phyloP scores from a whole-genome alignment of 306 rosid genomes.

The Lagenaria siceraria region DNA sequence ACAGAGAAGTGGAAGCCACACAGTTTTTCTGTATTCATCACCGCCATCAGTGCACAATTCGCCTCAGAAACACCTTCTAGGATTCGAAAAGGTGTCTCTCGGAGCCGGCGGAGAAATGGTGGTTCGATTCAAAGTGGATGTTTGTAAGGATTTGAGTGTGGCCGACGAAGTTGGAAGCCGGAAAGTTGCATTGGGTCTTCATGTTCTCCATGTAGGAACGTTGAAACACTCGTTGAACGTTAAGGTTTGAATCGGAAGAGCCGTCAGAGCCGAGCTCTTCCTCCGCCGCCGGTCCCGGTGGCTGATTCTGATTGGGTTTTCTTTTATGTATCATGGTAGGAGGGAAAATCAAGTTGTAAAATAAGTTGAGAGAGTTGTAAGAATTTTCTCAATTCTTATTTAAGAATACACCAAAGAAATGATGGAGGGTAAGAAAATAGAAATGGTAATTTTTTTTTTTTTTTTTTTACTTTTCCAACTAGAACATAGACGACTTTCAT shows the following conservation, averaged over 20 bases:
- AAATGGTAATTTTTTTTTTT: too few species aligned
- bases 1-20: conserved; percentile 44
- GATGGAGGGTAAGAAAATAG: background rate
- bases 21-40: conserved; percentile 49
- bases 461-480: too few species aligned
- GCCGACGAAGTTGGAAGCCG: conserved; percentile 74
- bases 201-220: conserved; percentile 73
- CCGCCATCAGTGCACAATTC: conserved; percentile 71
- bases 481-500: too few species aligned
- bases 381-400: conserved; percentile 9
- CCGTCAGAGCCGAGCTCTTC: background rate
- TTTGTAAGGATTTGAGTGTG: conserved; percentile 80
- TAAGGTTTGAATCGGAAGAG: conserved; percentile 43
- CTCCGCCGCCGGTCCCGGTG: background rate
- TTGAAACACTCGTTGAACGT: conserved; percentile 54
- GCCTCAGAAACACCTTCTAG: conserved; percentile 70
- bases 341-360: conserved; percentile 5
- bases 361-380: conserved; percentile 20
- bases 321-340: background rate
- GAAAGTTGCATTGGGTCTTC: conserved; percentile 67
- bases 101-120: conserved; percentile 29
- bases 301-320: background rate
- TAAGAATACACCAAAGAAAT: background rate
- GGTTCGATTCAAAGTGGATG: conserved; percentile 61
- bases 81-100: conserved; percentile 58